Conservation (phyloP, 1,284 basidiomycete species). For the Leccinum pachyderme region DNA sequence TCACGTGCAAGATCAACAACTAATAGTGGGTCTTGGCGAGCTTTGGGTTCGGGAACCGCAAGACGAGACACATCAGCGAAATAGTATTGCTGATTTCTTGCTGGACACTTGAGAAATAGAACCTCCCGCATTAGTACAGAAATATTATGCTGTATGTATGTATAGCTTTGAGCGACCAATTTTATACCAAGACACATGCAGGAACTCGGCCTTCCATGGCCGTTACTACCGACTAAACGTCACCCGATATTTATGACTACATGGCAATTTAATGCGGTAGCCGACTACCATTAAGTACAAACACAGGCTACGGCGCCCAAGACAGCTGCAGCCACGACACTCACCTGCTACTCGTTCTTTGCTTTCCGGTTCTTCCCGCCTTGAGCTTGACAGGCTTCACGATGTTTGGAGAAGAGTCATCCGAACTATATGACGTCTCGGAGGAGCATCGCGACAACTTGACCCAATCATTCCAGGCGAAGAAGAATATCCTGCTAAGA, state of each 20-base stretch:
- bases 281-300: slow-evolving; percentile 32
- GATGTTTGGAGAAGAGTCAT: slow-evolving; percentile 32
- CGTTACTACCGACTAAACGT: not conserved
- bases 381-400: not conserved
- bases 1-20: slow-evolving; percentile 3
- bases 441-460: slow-evolving; percentile 18
- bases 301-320: slow-evolving; percentile 13
- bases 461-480: slow-evolving; percentile 25
- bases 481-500: slow-evolving; percentile 79
- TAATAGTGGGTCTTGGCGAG: slow-evolving; percentile 11
- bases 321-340: slow-evolving; percentile 17
- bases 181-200: not conserved
- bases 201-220: not conserved
- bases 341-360: not conserved
- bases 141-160: not conserved
- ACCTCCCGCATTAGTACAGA: not conserved
- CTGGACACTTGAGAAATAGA: slow-evolving; percentile 21
- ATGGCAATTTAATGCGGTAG: slow-evolving; percentile 17
- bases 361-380: slow-evolving; percentile 1
- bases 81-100: slow-evolving; percentile 37
- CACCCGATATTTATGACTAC: slow-evolving; percentile 7
- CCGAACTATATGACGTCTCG: slow-evolving; percentile 18
- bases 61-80: slow-evolving; percentile 33
- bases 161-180: not conserved
- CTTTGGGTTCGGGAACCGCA: slow-evolving; percentile 21